phyloP scores from a whole-genome alignment of 768 basidiomycete genomes.

The Gyrodon lividus region DNA sequence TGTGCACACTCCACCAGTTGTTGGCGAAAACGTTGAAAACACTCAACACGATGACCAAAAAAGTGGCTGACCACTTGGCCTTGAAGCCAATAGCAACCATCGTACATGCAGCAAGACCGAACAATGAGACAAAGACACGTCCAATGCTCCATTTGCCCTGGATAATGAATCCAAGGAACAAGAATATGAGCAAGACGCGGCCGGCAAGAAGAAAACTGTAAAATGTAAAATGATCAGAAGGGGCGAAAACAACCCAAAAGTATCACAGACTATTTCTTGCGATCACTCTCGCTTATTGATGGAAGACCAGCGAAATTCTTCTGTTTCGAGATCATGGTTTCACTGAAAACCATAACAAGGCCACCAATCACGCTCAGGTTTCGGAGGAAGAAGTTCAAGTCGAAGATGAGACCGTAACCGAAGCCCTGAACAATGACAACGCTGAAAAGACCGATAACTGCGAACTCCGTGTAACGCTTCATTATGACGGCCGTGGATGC shows the following conservation, averaged over 20 bases:
- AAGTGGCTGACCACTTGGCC: slow-evolving; percentile 97
- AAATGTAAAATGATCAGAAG: slow-evolving; percentile 1
- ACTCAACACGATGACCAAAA: slow-evolving; percentile 89
- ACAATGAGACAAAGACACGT: slow-evolving; percentile 82
- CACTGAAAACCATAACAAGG: slow-evolving; percentile 98
- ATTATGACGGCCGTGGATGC: slow-evolving; percentile 84
- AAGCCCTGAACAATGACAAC: slow-evolving; percentile 97
- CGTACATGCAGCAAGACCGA: slow-evolving; percentile 87
- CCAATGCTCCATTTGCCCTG: slow-evolving; percentile 89
- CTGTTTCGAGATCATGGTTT: slow-evolving; percentile 87
- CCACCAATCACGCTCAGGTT: slow-evolving; percentile 98
- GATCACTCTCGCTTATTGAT: slow-evolving; percentile 87
- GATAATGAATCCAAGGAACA: slow-evolving; percentile 96
- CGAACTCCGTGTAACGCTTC: slow-evolving; percentile 84
- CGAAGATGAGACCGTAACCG: slow-evolving; percentile 98
- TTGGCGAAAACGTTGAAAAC: slow-evolving; percentile 98
- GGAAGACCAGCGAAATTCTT: slow-evolving; percentile 90
- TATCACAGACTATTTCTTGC: slow-evolving; percentile 90
- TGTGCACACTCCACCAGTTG: slow-evolving; percentile 97
- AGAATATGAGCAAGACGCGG: slow-evolving; percentile 95
- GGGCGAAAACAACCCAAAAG: background rate
- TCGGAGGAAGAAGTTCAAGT: slow-evolving; percentile 99
- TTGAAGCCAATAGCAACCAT: slow-evolving; percentile 99
- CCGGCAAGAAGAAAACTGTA: slow-evolving; percentile 93
- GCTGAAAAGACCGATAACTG: slow-evolving; percentile 83